Conservation (phyloP, 139 green algal genomes). For the Tetratostichococcus sp. region DNA sequence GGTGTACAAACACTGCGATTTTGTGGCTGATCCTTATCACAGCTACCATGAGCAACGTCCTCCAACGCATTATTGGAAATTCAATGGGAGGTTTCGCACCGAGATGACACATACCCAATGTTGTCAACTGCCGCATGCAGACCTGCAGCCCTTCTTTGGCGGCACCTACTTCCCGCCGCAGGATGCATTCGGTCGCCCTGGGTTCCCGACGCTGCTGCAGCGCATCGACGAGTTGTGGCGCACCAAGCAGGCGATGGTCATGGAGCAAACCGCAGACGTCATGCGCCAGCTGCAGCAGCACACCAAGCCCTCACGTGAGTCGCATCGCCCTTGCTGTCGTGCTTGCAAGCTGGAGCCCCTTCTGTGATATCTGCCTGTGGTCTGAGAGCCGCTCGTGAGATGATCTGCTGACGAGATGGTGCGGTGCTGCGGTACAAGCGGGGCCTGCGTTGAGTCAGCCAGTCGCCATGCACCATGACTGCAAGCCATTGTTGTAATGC, state of each 20-base stretch:
- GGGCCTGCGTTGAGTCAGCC: too few species aligned
- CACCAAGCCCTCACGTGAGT: constrained; percentile 9
- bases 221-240: constrained; percentile 50
- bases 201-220: constrained; percentile 72
- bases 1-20: not conserved
- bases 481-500: not conserved
- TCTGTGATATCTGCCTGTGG: too few species aligned
- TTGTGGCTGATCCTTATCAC: too few species aligned
- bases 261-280: constrained; percentile 21
- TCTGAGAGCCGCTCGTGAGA: too few species aligned
- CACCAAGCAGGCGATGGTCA: constrained; percentile 29
- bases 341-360: too few species aligned
- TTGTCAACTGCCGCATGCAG: constrained; percentile 16
- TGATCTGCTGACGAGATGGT: too few species aligned
- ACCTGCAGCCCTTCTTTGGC: constrained; percentile 75
- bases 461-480: too few species aligned
- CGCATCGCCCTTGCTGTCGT: not conserved
- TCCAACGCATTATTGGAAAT: too few species aligned
- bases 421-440: too few species aligned
- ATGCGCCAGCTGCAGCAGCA: constrained; percentile 55
- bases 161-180: constrained; percentile 65
- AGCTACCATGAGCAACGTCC: too few species aligned
- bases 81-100: too few species aligned
- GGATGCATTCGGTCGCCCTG: constrained; percentile 51
- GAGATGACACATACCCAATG: too few species aligned